Evolutionary conservation across 208 protist genomes (phyloP).

Genomic region (Acanthamoeba castellanii): DNA sequence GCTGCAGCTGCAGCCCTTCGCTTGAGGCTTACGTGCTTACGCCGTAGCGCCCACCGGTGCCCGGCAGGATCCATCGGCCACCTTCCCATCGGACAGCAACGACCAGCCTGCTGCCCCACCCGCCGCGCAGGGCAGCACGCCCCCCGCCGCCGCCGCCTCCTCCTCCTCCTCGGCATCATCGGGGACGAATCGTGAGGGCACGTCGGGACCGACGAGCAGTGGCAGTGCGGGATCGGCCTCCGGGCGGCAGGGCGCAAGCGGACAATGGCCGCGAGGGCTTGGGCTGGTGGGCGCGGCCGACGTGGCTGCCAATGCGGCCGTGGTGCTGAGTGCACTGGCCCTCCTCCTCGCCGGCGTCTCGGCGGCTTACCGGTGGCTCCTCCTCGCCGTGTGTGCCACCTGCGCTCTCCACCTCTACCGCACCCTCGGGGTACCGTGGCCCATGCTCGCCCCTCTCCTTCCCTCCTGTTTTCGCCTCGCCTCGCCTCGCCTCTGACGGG

Average conservation of each 20-base stretch:
- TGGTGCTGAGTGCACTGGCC: not conserved
- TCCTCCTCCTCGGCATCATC: not conserved
- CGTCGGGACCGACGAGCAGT: too few relatives aligned
- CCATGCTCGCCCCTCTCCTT: too few relatives aligned
- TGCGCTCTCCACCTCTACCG: slow-evolving; percentile 24
- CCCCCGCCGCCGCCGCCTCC: not conserved
- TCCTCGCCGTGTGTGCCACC: not conserved
- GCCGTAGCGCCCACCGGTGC: not conserved
- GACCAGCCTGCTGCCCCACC: too few relatives aligned
- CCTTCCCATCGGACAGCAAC: too few relatives aligned
- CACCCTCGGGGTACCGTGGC: not conserved
- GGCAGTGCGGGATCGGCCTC: too few relatives aligned
- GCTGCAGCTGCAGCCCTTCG: too few relatives aligned
- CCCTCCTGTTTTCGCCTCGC: not conserved
- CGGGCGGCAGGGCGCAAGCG: too few relatives aligned
- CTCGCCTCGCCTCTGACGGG: not conserved
- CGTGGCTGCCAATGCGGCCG: not conserved
- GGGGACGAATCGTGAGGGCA: not conserved
- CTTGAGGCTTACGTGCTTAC: too few relatives aligned
- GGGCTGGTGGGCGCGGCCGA: not conserved
- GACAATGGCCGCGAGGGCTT: not conserved
- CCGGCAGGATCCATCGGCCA: not conserved
- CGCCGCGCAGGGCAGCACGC: not conserved
- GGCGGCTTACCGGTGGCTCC: slow-evolving; percentile 9
- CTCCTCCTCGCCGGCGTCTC: not conserved